A percentile compares a stretch with the other conserved stretches of the same genome.
These are phyloP conservation scores for Amaranthus hypochondriacus DNA, from an alignment of 148 eudicot genomes.

Conservation along the genomic window DNA sequence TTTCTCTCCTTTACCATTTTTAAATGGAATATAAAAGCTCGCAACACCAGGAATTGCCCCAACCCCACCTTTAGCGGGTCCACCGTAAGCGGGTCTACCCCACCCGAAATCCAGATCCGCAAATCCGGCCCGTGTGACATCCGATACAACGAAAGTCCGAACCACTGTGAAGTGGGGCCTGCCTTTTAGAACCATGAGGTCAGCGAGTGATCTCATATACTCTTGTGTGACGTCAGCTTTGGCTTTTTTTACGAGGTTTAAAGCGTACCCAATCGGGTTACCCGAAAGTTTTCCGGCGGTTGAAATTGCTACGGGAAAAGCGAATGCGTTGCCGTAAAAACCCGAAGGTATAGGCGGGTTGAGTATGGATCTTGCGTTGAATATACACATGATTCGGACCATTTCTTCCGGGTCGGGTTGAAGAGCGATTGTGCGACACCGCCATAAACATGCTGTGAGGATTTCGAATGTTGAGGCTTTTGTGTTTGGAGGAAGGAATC, in stretches of 20 bases:
- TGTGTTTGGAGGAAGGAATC: conserved; percentile 20
- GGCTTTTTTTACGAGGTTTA: conserved; percentile 37
- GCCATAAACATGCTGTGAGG: conserved; percentile 45
- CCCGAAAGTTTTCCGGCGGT: conserved; percentile 22
- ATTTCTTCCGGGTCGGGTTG: conserved; percentile 29
- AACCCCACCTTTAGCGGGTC: conserved; percentile 29
- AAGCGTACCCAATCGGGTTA: conserved; percentile 38
- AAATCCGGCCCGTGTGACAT: conserved; percentile 28
- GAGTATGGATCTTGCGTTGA: conserved; percentile 23
- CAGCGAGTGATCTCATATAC: conserved; percentile 39
- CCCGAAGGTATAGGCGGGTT: conserved; percentile 38
- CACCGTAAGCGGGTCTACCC: conserved; percentile 37
- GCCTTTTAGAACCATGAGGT: conserved; percentile 34
- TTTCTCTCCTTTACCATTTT: conserved; percentile 24
- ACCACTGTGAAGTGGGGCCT: conserved; percentile 29
- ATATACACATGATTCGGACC: conserved; percentile 26
- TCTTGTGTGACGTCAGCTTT: conserved; percentile 35
- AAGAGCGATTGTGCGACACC: conserved; percentile 41
- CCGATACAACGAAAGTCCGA: conserved; percentile 30
- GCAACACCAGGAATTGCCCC: conserved; percentile 26
- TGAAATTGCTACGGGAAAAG: conserved; percentile 27
- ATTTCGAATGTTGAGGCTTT: conserved; percentile 34
- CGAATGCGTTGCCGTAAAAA: conserved; percentile 43
- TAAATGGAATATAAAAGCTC: conserved; percentile 25
- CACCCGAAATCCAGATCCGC: conserved; percentile 40